These are phyloP conservation scores for Boletus calvinii DNA, from an alignment of 1,284 basidiomycete species.

Conservation along the genomic window DNA sequence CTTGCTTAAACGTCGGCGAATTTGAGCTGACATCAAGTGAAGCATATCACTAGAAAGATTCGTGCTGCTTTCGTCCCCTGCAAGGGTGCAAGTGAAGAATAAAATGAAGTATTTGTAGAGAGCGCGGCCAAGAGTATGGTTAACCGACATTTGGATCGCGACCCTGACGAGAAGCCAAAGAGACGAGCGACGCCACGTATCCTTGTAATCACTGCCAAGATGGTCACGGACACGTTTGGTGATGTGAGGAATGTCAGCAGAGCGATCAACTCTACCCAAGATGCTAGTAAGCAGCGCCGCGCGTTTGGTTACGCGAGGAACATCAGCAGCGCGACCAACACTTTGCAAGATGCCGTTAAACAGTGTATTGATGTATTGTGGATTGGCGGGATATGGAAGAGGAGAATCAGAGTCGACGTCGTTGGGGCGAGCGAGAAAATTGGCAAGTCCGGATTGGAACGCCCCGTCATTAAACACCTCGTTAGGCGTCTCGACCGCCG, in stretches of 20 bases:
- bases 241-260: constrained; percentile 21
- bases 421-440: constrained; percentile 22
- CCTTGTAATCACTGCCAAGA: not conserved
- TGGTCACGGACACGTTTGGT: constrained; percentile 34
- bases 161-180: constrained; percentile 22
- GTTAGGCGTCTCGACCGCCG: constrained; percentile 21
- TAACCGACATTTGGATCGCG: not conserved
- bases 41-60: too few species aligned
- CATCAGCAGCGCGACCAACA: constrained; percentile 20
- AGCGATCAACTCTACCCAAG: constrained; percentile 8
- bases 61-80: too few species aligned
- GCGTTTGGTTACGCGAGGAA: constrained; percentile 24
- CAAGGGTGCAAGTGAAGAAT: too few species aligned
- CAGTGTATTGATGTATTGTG: constrained; percentile 26
- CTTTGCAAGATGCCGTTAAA: constrained; percentile 31
- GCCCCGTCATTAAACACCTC: constrained; percentile 15
- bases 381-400: constrained; percentile 5
- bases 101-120: too few species aligned
- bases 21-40: too few species aligned
- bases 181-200: constrained; percentile 30
- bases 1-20: too few species aligned
- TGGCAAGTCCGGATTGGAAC: constrained; percentile 26
- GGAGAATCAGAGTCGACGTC: constrained; percentile 17
- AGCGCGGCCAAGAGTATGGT: too few species aligned
- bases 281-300: too few species aligned